Percentiles rank a stretch among this genome's conserved stretches.
These are phyloP conservation scores for Boletus edulis DNA, from an alignment of 768 basidiomycete species.

Conservation along the genomic window DNA sequence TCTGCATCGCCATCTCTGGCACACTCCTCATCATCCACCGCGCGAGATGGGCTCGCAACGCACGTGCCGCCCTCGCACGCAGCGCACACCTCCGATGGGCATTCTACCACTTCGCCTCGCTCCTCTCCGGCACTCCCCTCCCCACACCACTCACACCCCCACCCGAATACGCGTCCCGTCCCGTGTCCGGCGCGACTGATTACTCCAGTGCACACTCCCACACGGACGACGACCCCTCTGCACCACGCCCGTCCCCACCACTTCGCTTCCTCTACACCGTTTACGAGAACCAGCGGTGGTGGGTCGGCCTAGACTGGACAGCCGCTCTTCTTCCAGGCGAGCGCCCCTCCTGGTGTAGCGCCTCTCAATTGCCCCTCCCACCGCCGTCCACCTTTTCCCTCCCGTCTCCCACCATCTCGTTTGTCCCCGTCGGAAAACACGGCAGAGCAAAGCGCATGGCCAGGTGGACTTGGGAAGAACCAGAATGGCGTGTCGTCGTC, in stretches of 20 bases:
- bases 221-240: conserved; percentile 8
- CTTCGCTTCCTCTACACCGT: conserved; percentile 85
- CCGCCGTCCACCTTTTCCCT: conserved; percentile 70
- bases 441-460: conserved; percentile 68
- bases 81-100: conserved; percentile 70
- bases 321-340: conserved; percentile 87
- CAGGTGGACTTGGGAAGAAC: conserved; percentile 87
- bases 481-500: conserved; percentile 82
- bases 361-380: conserved; percentile 54
- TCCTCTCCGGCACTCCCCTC: conserved; percentile 55
- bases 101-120: conserved; percentile 48
- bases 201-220: conserved; percentile 16
- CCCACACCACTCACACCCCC: conserved; percentile 35
- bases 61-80: conserved; percentile 55
- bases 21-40: conserved; percentile 59
- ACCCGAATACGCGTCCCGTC: conserved; percentile 29
- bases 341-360: conserved; percentile 83
- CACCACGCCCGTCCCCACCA: conserved; percentile 24
- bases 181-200: conserved; percentile 18
- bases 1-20: conserved; percentile 59
- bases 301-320: conserved; percentile 97
- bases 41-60: conserved; percentile 62
- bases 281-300: conserved; percentile 96
- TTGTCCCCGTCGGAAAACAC: conserved; percentile 48
- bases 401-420: conserved; percentile 59